phyloP scores from a whole-genome alignment of 352 stramenopile genomes.

The Phytophthora kernoviae region DNA sequence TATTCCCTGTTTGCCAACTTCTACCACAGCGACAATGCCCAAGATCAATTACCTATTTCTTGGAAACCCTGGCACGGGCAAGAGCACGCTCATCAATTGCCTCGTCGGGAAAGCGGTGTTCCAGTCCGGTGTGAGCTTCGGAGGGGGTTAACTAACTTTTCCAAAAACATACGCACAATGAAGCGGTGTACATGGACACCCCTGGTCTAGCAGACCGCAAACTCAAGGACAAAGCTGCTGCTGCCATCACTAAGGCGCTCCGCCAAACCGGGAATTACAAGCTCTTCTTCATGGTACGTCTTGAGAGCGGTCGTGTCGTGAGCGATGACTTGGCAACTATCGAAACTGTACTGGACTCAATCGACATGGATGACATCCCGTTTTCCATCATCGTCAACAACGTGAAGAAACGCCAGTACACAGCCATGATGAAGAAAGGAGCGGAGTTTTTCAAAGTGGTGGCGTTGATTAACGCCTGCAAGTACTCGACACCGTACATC shows the following conservation, averaged over 20 bases:
- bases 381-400: conserved; percentile 30
- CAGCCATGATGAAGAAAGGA: conserved; percentile 10
- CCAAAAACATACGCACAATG: no score
- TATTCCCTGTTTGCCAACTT: no score
- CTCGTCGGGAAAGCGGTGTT: conserved; percentile 12
- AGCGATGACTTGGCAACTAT: conserved; percentile 25
- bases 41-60: conserved; percentile 16
- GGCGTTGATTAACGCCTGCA: conserved; percentile 9
- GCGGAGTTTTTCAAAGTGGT: conserved; percentile 15
- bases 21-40: no score
- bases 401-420: conserved; percentile 20
- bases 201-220: neutral
- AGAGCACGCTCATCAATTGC: conserved; percentile 37
- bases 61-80: conserved; percentile 27
- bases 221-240: neutral
- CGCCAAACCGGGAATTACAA: conserved; percentile 24
- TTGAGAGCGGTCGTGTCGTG: conserved; percentile 23
- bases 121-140: conserved; percentile 15
- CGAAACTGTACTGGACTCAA: conserved; percentile 22
- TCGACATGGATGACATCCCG: conserved; percentile 11
- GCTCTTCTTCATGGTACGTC: conserved; percentile 32
- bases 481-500: conserved; percentile 14
- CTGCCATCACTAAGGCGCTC: conserved; percentile 20
- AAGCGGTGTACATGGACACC: no score
- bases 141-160: neutral